These are phyloP conservation scores for Globisporangium viniferum DNA, from an alignment of 352 stramenopile genomes.

Conservation along the genomic window DNA sequence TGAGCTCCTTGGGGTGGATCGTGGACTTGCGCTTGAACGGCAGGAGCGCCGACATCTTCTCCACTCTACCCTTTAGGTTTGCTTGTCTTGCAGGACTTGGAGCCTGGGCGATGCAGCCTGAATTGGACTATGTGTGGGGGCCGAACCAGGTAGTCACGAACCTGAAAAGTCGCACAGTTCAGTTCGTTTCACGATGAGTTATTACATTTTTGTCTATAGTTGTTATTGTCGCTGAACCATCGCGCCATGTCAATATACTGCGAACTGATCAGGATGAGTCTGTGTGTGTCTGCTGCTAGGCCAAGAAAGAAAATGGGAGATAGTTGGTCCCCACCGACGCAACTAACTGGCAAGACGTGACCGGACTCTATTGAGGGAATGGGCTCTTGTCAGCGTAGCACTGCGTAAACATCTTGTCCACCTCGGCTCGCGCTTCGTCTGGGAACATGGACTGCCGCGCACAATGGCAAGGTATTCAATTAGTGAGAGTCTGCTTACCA, in stretches of 20 bases:
- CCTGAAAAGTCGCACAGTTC: not conserved
- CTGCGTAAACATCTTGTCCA: constrained; percentile 77
- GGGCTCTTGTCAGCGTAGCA: constrained; percentile 75
- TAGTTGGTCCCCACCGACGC: not conserved
- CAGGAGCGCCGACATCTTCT: constrained; percentile 1
- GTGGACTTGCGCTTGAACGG: constrained; percentile 10
- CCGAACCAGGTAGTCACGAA: not conserved
- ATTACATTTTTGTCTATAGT: constrained; percentile 4
- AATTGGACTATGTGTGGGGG: not conserved
- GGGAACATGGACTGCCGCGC: constrained; percentile 72
- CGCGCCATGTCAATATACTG: not conserved
- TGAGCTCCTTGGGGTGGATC: constrained; percentile 21
- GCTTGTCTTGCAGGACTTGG: not conserved
- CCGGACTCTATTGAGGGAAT: constrained; percentile 28
- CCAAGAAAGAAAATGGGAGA: not conserved
- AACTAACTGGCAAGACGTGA: not conserved
- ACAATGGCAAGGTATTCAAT: not conserved
- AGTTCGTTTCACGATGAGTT: not conserved
- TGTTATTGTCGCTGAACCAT: not conserved
- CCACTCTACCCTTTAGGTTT: not conserved
- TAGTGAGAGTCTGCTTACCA: not conserved
- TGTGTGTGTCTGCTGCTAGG: not conserved
- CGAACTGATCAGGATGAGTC: not conserved
- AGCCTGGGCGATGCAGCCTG: not conserved
- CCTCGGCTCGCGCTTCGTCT: constrained; percentile 48